Evolutionary conservation across 352 stramenopile species (phyloP).

Genomic region (Phytophthora citricola): DNA sequence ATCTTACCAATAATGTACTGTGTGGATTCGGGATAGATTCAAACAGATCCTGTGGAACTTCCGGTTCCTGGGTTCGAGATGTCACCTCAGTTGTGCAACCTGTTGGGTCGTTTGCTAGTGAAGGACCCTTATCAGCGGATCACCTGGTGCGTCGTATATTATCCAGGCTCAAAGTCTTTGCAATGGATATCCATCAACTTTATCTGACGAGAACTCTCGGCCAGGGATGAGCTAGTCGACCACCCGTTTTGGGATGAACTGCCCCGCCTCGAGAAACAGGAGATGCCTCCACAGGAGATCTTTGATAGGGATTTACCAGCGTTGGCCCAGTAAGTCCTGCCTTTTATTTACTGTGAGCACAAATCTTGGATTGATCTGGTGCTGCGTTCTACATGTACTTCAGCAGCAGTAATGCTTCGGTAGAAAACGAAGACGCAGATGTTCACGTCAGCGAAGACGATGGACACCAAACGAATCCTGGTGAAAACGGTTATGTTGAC

Average conservation of each 20-base stretch:
- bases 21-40: conserved; percentile 54
- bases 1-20: no score
- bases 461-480: background rate
- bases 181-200: background rate
- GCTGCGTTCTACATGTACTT: background rate
- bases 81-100: conserved; percentile 56
- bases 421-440: conserved; percentile 4
- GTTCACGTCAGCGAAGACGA: conserved; percentile 1
- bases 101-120: conserved; percentile 65
- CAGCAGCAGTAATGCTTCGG: conserved; percentile 3
- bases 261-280: conserved; percentile 30
- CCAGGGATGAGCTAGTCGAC: conserved; percentile 66
- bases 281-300: conserved; percentile 68
- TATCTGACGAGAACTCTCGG: conserved; percentile 21
- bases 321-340: conserved; percentile 17
- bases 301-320: conserved; percentile 43
- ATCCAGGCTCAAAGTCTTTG: no score
- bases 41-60: conserved; percentile 59
- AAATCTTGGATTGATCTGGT: conserved; percentile 4
- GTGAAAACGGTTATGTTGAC: conserved; percentile 2
- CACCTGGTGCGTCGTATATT: conserved; percentile 58
- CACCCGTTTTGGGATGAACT: conserved; percentile 75
- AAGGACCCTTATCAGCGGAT: conserved; percentile 82
- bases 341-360: background rate
- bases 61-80: conserved; percentile 59